Evolutionary conservation across 2,329 filamentous ascomycete species (phyloP).

Genomic region (Pochonia chlamydosporia): DNA sequence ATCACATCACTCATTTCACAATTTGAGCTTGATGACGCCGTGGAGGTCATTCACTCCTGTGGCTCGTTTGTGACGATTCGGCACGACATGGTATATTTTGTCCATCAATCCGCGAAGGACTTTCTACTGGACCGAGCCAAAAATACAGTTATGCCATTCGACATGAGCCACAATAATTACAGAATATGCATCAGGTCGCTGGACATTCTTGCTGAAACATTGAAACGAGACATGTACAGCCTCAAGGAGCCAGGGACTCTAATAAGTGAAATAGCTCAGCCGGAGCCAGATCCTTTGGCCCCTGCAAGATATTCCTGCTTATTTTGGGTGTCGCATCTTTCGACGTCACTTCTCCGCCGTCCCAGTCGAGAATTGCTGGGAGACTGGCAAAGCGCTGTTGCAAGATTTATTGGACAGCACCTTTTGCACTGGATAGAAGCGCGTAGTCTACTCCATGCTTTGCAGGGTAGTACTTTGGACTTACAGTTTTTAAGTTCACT

Average conservation of each 20-base stretch:
- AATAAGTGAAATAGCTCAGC: slow-evolving; percentile 7
- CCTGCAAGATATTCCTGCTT: slow-evolving; percentile 12
- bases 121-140: slow-evolving; percentile 22
- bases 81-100: not conserved
- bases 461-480: slow-evolving; percentile 13
- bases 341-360: no score
- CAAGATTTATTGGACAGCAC: slow-evolving; percentile 31
- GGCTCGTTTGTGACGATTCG: not conserved
- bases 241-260: slow-evolving; percentile 14
- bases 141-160: slow-evolving; percentile 22
- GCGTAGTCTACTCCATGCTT: slow-evolving; percentile 26
- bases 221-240: slow-evolving; percentile 30
- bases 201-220: slow-evolving; percentile 15
- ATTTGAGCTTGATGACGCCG: not conserved
- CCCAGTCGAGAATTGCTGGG: no score
- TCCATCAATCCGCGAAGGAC: slow-evolving; percentile 34
- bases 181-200: slow-evolving; percentile 29
- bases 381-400: no score
- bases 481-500: no score
- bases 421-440: slow-evolving; percentile 39
- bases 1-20: slow-evolving; percentile 18
- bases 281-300: slow-evolving; percentile 13
- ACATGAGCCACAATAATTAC: slow-evolving; percentile 18
- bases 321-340: slow-evolving; percentile 14
- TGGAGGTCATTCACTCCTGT: not conserved